A percentile compares a stretch with the other conserved stretches of the same genome.
These are phyloP conservation scores for Urochloa ruziziensis DNA, from an alignment of 176 grass and related monocot species.

Conservation along the genomic window DNA sequence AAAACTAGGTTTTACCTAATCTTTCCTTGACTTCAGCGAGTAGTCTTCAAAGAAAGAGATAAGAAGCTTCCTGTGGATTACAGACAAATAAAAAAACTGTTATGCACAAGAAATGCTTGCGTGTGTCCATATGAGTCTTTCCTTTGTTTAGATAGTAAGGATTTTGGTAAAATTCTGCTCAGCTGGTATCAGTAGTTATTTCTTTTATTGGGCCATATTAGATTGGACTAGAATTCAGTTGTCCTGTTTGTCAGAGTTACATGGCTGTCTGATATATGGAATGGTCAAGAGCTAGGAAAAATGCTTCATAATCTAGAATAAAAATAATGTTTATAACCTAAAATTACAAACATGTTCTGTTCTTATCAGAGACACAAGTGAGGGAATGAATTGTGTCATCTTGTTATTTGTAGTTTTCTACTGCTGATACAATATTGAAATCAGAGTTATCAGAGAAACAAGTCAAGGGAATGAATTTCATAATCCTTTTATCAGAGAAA, in stretches of 20 bases:
- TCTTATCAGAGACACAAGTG: too few species aligned
- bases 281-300: not conserved
- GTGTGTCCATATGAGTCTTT: not conserved
- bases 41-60: slow-evolving; percentile 26
- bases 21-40: not conserved
- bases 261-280: not conserved
- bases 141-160: not conserved
- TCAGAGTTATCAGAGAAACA: too few species aligned
- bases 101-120: not conserved
- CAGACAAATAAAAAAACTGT: not conserved
- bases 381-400: too few species aligned
- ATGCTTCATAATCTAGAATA: too few species aligned
- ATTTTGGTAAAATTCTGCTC: not conserved
- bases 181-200: not conserved
- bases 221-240: not conserved
- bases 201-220: not conserved
- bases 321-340: slow-evolving; percentile 13
- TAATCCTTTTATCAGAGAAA: too few species aligned
- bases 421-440: too few species aligned
- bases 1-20: not conserved
- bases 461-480: too few species aligned
- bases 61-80: slow-evolving; percentile 8
- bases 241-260: not conserved
- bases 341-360: too few species aligned
- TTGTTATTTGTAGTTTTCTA: too few species aligned